These are phyloP conservation scores for Apophysomyces ossiformis DNA, from an alignment of 371 early-diverging fungal genomes.

Conservation along the genomic window DNA sequence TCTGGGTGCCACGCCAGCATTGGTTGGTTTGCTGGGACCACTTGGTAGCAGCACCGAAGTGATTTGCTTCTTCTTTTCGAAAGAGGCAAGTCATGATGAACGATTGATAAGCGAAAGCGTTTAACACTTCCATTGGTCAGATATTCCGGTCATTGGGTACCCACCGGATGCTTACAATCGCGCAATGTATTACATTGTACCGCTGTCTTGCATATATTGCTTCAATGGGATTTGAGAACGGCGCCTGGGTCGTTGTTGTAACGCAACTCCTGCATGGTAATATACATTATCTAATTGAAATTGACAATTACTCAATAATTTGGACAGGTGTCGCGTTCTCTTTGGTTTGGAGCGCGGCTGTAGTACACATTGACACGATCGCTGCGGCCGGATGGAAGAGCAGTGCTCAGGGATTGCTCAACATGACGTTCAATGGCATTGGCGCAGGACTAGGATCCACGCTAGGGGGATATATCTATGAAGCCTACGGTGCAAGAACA, in stretches of 20 bases:
- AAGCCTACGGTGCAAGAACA: constrained; percentile 23
- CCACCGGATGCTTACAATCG: constrained; percentile 27
- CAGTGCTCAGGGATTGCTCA: constrained; percentile 40
- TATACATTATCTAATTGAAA: background rate
- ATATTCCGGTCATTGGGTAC: constrained; percentile 31
- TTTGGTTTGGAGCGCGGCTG: constrained; percentile 41
- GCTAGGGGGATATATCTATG: constrained; percentile 33
- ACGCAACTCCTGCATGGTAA: constrained; percentile 41
- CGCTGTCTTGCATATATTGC: constrained; percentile 36
- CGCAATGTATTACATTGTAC: constrained; percentile 28
- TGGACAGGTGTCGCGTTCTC: constrained; percentile 27
- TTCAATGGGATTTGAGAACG: constrained; percentile 15
- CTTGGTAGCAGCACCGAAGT: constrained; percentile 40
- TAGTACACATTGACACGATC: constrained; percentile 37
- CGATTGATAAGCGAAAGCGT: background rate
- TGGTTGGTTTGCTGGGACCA: constrained; percentile 40
- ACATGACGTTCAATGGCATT: constrained; percentile 38
- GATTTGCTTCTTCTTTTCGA: constrained; percentile 40
- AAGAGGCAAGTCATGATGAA: constrained; percentile 22
- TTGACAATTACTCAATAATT: background rate
- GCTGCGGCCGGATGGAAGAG: constrained; percentile 30
- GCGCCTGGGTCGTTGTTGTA: constrained; percentile 27
- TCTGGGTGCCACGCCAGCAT: constrained; percentile 29
- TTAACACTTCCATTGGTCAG: constrained; percentile 11
- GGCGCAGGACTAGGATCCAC: constrained; percentile 38